Evolutionary conservation across 768 basidiomycete genomes (phyloP), one percentile per base, ranked within the genome.

Genomic region (Phanerochaete sordida): DNA sequence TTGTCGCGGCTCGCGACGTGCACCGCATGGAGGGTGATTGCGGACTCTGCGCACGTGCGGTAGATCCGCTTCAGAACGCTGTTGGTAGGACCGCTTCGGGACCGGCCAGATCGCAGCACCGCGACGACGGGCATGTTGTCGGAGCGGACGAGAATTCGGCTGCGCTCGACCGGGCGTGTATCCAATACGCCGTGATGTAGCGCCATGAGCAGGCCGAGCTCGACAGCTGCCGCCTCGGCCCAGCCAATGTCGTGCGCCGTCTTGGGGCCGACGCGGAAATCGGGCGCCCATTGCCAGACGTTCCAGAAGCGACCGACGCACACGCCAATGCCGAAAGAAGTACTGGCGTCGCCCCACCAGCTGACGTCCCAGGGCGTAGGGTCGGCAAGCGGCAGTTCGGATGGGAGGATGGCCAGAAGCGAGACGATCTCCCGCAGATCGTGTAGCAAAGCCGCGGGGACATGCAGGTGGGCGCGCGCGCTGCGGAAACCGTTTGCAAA

Each of bases 191-290:
- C 7, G 30, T 46, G 46, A 12, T 47, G n/a, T 12, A 47, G 15
- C 12, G 24, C n/a, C 24, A 73, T 5, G 1, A 37, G 62, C 0
- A 75, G 52, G 1, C 73, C 74, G 0, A 79, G 62, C 58, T 78
- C 73, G 19, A 79, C 65, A 12, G 72, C 76, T 0, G 75, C 69
- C 2, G 72, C 71, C 56, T 78, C 76, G 26, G 76, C 76, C 76
- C 76, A 77, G 0, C 71, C 73, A 39, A 77, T 77, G 63, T 75
- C 69, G 69, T n/a, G 26, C 6, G 45, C 65, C 0, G 52, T 19
- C 0, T 56, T 21, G 0, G 71, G 74, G 0, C 75, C 73, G 1
- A 74, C 73, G 0, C 15, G 9, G n/a, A 74, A 62, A 0, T 72
- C 74, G 8, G 60, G 57, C 0, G 70, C 68, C 66, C 66, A 75